These are phyloP conservation scores for Citrus hindsii DNA, from an alignment of 345 rosid genomes.

Conservation along the genomic window DNA sequence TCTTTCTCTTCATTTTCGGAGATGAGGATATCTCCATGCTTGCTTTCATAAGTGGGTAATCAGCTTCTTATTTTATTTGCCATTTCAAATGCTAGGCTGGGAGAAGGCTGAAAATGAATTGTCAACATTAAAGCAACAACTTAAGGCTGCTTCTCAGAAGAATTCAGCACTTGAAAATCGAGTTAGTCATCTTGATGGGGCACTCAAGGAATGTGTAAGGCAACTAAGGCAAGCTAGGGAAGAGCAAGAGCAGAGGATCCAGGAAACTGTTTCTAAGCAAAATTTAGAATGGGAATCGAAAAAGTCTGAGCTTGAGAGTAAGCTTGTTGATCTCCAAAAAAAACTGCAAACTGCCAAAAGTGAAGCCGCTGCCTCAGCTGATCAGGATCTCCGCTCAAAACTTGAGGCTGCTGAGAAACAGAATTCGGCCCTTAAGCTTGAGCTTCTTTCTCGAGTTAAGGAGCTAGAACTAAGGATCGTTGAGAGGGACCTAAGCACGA, in stretches of 20 bases:
- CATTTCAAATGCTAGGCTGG: slow-evolving; percentile 63
- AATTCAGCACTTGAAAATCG: slow-evolving; percentile 62
- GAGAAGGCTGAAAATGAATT: slow-evolving; percentile 96
- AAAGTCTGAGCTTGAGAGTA: slow-evolving; percentile 50
- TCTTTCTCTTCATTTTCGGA: neutral
- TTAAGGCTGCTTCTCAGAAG: slow-evolving; percentile 53
- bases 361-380: slow-evolving; percentile 27
- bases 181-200: slow-evolving; percentile 83
- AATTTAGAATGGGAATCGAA: slow-evolving; percentile 55
- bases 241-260: slow-evolving; percentile 70
- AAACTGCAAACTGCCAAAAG: slow-evolving; percentile 34
- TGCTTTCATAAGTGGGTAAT: neutral
- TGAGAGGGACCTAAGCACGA: slow-evolving; percentile 86
- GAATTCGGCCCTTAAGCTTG: slow-evolving; percentile 50
- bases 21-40: neutral
- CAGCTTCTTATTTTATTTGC: neutral
- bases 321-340: slow-evolving; percentile 40
- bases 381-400: slow-evolving; percentile 40
- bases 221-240: slow-evolving; percentile 89
- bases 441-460: slow-evolving; percentile 48
- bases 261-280: slow-evolving; percentile 52
- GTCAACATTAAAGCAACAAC: slow-evolving; percentile 56
- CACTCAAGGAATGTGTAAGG: slow-evolving; percentile 90
- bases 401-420: slow-evolving; percentile 61
- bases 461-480: slow-evolving; percentile 54